These are phyloP conservation scores for Odontarrhena argentea DNA, from an alignment of 345 rosid genomes.

Conservation along the genomic window DNA sequence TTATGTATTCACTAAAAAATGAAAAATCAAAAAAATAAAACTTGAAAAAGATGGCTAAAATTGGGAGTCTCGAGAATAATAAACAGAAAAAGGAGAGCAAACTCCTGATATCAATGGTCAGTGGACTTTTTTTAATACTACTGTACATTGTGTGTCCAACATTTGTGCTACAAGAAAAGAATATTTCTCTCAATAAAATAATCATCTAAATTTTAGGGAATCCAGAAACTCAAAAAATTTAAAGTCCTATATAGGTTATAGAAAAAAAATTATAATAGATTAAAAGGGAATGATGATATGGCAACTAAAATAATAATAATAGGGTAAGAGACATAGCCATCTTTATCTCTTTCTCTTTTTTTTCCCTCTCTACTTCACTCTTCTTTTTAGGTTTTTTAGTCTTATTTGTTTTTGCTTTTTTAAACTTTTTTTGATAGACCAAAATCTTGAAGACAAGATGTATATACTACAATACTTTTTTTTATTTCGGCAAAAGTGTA, in stretches of 20 bases:
- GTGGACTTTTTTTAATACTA: conserved; percentile 24
- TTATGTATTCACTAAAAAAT: neutral
- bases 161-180: conserved; percentile 41
- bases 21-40: conserved; percentile 4
- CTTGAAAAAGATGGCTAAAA: conserved; percentile 18
- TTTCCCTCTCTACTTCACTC: conserved; percentile 1
- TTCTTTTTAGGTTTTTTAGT: conserved; percentile 28
- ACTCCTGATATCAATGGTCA: conserved; percentile 36
- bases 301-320: conserved; percentile 22
- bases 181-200: conserved; percentile 17
- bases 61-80: conserved; percentile 37
- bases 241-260: neutral
- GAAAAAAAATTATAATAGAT: neutral
- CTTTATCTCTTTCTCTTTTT: conserved; percentile 36
- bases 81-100: conserved; percentile 27
- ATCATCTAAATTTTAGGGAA: conserved; percentile 22
- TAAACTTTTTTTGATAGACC: conserved; percentile 32
- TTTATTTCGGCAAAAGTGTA: neutral
- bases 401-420: conserved; percentile 19
- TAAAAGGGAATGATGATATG: conserved; percentile 29
- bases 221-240: neutral
- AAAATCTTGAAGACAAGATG: conserved; percentile 32
- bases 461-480: neutral
- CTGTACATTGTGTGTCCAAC: conserved; percentile 39
- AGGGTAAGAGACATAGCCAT: conserved; percentile 8